Conservation (phyloP, 2,329 filamentous ascomycete species). For the Cladosporium sp. region DNA sequence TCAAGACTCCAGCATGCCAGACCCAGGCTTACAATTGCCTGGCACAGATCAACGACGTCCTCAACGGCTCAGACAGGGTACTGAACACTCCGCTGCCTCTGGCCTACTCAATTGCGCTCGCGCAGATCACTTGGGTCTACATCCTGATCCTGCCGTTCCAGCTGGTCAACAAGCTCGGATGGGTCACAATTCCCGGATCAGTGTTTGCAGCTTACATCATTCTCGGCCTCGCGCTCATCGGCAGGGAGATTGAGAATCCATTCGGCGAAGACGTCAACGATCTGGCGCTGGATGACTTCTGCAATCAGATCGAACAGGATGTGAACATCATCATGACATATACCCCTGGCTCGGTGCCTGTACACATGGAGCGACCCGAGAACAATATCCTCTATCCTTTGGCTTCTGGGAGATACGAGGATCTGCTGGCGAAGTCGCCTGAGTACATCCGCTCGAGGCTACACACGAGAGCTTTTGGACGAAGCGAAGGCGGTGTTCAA, state of each 20-base stretch:
- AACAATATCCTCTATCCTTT: not conserved
- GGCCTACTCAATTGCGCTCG: constrained; percentile 81
- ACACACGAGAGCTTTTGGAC: not conserved
- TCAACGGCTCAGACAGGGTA: constrained; percentile 73
- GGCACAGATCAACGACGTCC: constrained; percentile 67
- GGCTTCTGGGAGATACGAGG: not conserved
- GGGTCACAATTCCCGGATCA: constrained; percentile 76
- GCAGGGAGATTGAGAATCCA: constrained; percentile 80
- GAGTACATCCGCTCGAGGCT: not conserved
- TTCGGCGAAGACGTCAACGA: constrained; percentile 85
- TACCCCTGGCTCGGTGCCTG: not conserved
- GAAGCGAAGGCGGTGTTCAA: not conserved
- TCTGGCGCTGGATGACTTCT: constrained; percentile 73
- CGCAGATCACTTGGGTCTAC: constrained; percentile 85
- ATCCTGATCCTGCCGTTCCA: constrained; percentile 81
- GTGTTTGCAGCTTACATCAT: constrained; percentile 75
- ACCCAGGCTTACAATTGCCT: constrained; percentile 60
- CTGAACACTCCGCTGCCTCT: constrained; percentile 79
- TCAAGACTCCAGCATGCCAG: constrained; percentile 60
- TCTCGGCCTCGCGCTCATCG: constrained; percentile 72
- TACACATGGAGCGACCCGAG: not conserved
- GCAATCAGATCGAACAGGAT: constrained; percentile 71
- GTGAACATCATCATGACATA: constrained; percentile 51
- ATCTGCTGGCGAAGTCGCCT: not conserved
- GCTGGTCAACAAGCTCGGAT: constrained; percentile 62